These are phyloP conservation scores for Urostyla sp. DNA, from an alignment of 73 alveolate genomes.

Conservation along the genomic window DNA sequence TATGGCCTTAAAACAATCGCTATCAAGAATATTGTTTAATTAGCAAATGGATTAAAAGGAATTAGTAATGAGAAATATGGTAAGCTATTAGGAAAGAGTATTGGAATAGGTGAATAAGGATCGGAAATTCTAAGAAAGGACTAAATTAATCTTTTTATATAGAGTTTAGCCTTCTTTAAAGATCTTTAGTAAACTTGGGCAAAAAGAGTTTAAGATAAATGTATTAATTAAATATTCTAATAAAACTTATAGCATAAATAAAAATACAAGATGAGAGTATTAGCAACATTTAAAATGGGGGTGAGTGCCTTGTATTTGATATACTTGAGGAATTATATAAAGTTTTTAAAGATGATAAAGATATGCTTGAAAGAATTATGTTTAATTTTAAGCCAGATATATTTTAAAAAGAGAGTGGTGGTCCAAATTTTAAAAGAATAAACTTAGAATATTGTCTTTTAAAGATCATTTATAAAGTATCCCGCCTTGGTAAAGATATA, in stretches of 20 bases:
- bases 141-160: not conserved
- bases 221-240: not conserved
- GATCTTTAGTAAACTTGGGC: slow-evolving; percentile 30
- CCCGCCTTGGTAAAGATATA: slow-evolving; percentile 64
- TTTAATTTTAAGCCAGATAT: slow-evolving; percentile 42
- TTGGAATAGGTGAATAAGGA: slow-evolving; percentile 8
- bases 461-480: slow-evolving; percentile 47
- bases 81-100: not conserved
- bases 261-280: slow-evolving; percentile 24
- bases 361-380: slow-evolving; percentile 35
- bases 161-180: slow-evolving; percentile 9
- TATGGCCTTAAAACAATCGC: slow-evolving; percentile 72
- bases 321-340: slow-evolving; percentile 22
- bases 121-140: slow-evolving; percentile 4
- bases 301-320: slow-evolving; percentile 61
- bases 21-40: slow-evolving; percentile 26
- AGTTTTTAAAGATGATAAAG: slow-evolving; percentile 52
- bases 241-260: not conserved
- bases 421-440: slow-evolving; percentile 10
- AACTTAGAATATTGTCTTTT: slow-evolving; percentile 54
- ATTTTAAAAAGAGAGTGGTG: slow-evolving; percentile 12
- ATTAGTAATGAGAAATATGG: not conserved
- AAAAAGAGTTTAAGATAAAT: not conserved
- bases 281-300: slow-evolving; percentile 40
- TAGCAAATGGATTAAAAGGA: slow-evolving; percentile 13